phyloP scores from a whole-genome alignment of 768 basidiomycete genomes.

The Tulasnella sp. region DNA sequence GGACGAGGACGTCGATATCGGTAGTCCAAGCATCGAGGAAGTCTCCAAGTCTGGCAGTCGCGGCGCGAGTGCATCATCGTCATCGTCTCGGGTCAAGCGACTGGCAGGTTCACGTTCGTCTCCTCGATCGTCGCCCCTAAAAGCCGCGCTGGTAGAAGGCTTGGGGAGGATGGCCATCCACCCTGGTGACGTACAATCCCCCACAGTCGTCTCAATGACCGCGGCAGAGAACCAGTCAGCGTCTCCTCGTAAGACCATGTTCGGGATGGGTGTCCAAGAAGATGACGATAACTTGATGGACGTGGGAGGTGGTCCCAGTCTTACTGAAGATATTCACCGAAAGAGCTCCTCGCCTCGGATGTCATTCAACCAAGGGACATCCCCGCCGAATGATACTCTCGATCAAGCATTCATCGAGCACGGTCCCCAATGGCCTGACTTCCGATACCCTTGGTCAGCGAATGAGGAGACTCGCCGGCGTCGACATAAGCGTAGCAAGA shows the following conservation, averaged over 20 bases:
- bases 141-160: slow-evolving; percentile 16
- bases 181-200: slow-evolving; percentile 11
- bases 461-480: slow-evolving; percentile 47
- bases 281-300: slow-evolving; percentile 9
- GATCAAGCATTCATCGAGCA: slow-evolving; percentile 62
- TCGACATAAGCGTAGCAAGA: slow-evolving; percentile 42
- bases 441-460: slow-evolving; percentile 67
- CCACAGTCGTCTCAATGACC: slow-evolving; percentile 3
- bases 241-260: slow-evolving; percentile 12
- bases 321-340: neutral
- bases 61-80: slow-evolving; percentile 23
- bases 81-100: slow-evolving; percentile 31
- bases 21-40: slow-evolving; percentile 32
- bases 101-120: slow-evolving; percentile 29
- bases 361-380: slow-evolving; percentile 38
- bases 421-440: slow-evolving; percentile 68
- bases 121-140: slow-evolving; percentile 10
- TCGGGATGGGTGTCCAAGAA: slow-evolving; percentile 14
- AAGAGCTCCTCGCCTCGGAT: slow-evolving; percentile 35
- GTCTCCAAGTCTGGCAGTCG: slow-evolving; percentile 50
- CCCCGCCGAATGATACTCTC: slow-evolving; percentile 71
- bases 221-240: slow-evolving; percentile 1
- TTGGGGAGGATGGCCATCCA: slow-evolving; percentile 19
- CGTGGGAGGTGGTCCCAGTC: slow-evolving; percentile 1
- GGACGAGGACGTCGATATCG: neutral